Evolutionary conservation across 768 basidiomycete species (phyloP).

Genomic region (Tephrocybe rancida): DNA sequence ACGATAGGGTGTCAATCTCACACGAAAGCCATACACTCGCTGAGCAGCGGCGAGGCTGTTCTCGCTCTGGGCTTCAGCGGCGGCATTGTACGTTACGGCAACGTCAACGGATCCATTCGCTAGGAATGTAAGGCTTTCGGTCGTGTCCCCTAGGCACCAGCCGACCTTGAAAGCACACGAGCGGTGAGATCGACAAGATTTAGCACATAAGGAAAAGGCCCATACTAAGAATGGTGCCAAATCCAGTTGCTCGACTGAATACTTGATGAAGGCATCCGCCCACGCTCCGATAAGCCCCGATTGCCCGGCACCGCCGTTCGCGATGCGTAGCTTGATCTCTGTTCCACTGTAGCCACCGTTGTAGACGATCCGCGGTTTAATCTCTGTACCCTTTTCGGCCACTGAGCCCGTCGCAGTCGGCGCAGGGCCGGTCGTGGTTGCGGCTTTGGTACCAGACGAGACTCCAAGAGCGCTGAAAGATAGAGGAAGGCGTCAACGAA

Average conservation of each 20-base stretch:
- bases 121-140: conserved; percentile 46
- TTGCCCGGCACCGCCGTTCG: conserved; percentile 21
- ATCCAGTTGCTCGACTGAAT: conserved; percentile 8
- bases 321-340: conserved; percentile 28
- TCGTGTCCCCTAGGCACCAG: conserved; percentile 62
- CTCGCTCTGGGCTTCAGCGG: conserved; percentile 44
- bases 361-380: conserved; percentile 31
- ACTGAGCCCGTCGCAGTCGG: not conserved
- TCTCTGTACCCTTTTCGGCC: not conserved
- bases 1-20: conserved; percentile 27
- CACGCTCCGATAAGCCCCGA: conserved; percentile 21
- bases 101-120: conserved; percentile 45
- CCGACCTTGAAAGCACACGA: conserved; percentile 48
- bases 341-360: conserved; percentile 37
- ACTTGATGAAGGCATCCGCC: conserved; percentile 20
- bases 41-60: conserved; percentile 30
- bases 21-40: conserved; percentile 47
- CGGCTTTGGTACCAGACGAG: too few relatives aligned
- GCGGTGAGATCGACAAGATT: not conserved
- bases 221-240: conserved; percentile 13
- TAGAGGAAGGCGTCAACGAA: too few relatives aligned
- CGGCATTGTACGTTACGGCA: conserved; percentile 54
- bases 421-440: too few relatives aligned
- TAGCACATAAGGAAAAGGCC: conserved; percentile 16
- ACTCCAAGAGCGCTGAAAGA: too few relatives aligned